These are phyloP conservation scores for Alternaria novae-zelandiae DNA, from an alignment of 2,329 filamentous ascomycete species.

Conservation along the genomic window DNA sequence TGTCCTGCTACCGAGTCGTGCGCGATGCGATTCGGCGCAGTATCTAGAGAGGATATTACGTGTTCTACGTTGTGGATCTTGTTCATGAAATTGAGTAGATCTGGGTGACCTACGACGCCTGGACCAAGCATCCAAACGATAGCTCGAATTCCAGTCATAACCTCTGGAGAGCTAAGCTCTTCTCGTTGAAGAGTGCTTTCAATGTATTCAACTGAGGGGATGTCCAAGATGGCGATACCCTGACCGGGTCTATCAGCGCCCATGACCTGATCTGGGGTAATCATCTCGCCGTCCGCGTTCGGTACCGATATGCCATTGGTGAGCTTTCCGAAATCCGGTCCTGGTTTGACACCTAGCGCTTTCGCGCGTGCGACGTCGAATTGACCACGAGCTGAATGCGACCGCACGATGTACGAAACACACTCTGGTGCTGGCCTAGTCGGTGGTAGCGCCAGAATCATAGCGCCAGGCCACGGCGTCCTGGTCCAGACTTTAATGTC, in stretches of 20 bases:
- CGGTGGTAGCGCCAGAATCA: conserved; percentile 69
- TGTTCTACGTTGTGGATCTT: conserved; percentile 70
- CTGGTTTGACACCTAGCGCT: conserved; percentile 67
- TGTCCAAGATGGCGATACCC: conserved; percentile 80
- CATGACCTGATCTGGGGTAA: conserved; percentile 89
- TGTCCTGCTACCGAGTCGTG: conserved; percentile 71
- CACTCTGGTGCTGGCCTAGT: conserved; percentile 71
- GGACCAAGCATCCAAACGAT: conserved; percentile 84
- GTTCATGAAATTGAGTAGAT: conserved; percentile 73
- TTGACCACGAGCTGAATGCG: conserved; percentile 77
- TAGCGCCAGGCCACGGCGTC: conserved; percentile 78
- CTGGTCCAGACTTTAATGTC: conserved; percentile 75
- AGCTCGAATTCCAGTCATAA: conserved; percentile 71
- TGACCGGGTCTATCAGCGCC: conserved; percentile 69
- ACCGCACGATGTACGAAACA: conserved; percentile 86
- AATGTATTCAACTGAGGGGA: conserved; percentile 75
- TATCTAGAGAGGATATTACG: conserved; percentile 76
- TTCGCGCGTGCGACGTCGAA: conserved; percentile 73
- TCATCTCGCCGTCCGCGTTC: conserved; percentile 67
- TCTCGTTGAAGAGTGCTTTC: conserved; percentile 70
- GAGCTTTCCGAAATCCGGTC: conserved; percentile 65
- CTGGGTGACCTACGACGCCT: conserved; percentile 67
- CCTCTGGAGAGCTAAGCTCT: conserved; percentile 70
- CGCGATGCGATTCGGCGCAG: conserved; percentile 75
- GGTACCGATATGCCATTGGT: conserved; percentile 68